These are phyloP conservation scores for Phlegmacium glaucopus DNA, from an alignment of 768 basidiomycete species.

Conservation along the genomic window DNA sequence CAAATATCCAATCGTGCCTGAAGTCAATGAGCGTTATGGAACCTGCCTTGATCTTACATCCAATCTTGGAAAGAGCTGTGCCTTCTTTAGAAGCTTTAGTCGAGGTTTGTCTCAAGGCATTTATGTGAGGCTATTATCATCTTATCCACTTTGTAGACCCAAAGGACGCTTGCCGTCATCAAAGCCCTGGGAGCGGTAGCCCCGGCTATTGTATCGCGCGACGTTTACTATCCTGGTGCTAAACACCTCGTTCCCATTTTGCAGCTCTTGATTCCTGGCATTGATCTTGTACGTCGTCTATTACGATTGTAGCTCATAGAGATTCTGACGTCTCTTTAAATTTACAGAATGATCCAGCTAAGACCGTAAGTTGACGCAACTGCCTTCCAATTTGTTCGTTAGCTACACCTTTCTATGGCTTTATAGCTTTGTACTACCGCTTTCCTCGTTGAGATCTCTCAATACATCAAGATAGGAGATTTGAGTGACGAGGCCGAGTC, in stretches of 20 bases:
- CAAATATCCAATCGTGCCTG: conserved; percentile 74
- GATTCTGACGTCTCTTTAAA: not conserved
- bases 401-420: conserved; percentile 3
- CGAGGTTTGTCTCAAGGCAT: conserved; percentile 47
- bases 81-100: conserved; percentile 87
- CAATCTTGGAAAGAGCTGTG: conserved; percentile 78
- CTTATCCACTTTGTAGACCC: conserved; percentile 47
- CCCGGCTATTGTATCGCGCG: conserved; percentile 74
- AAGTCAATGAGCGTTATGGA: conserved; percentile 84
- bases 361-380: conserved; percentile 49
- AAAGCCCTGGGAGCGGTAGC: conserved; percentile 81
- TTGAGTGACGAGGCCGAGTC: conserved; percentile 37
- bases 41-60: conserved; percentile 79
- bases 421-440: conserved; percentile 67
- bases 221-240: conserved; percentile 77
- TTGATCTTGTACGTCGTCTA: conserved; percentile 60
- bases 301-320: not conserved
- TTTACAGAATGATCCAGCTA: conserved; percentile 68
- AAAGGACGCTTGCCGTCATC: conserved; percentile 81
- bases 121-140: not conserved
- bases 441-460: conserved; percentile 71
- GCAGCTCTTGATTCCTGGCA: conserved; percentile 79
- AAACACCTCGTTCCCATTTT: conserved; percentile 79
- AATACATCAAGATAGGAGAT: conserved; percentile 73
- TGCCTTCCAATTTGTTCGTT: conserved; percentile 6